Evolutionary conservation across 495 filamentous ascomycete genomes (phyloP), one percentile per base, ranked within the genome.

Genomic region (Aspergillus conjunctus): DNA sequence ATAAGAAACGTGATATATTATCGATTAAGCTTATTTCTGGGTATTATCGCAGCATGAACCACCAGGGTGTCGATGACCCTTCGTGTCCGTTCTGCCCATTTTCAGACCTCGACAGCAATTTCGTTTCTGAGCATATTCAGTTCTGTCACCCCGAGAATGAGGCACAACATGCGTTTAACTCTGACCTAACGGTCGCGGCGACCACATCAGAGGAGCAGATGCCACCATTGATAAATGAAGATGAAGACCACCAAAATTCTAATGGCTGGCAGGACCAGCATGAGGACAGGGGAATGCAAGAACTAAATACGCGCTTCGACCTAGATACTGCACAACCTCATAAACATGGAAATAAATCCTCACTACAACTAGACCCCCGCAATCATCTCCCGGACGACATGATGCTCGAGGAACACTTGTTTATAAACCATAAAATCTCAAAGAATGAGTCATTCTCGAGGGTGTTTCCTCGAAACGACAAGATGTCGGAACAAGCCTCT

Each of bases 41-140:
- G 18, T 14, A 43, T 6, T 12, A 15, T 32, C 18, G 8, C 54
- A 33, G 22, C 30, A 77, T 76, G 72, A 57, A 67, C 33, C 26
- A 59, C 41, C 62, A 56, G 55, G 37, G 4, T 21, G 50, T 37
- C 7, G 32, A 59, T 48, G 63, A 46, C 7, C 51, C 71, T 53
- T 67, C 67, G 21, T 86, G 83, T 69, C 83, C 84, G 0, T 79
- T 85, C 46, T 88, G 86, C 63, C 71, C 75, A 4, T 86, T 85
- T 60, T 71, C 74, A 26, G 80, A 83, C 56, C 46, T 60, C 22
- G 81, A 85, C 58, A 59, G 69, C 15, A 74, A 79, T 46, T 75
- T 80, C 48, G 72, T 88, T 44, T 60, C 72, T 20, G 71, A 85
- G 18, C 86, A 89, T 66, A 77, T 89, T 43, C 83, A 86, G 54